These are phyloP conservation scores for Eucalyptus sp. DNA, from an alignment of 345 rosid genomes.

Conservation along the genomic window DNA sequence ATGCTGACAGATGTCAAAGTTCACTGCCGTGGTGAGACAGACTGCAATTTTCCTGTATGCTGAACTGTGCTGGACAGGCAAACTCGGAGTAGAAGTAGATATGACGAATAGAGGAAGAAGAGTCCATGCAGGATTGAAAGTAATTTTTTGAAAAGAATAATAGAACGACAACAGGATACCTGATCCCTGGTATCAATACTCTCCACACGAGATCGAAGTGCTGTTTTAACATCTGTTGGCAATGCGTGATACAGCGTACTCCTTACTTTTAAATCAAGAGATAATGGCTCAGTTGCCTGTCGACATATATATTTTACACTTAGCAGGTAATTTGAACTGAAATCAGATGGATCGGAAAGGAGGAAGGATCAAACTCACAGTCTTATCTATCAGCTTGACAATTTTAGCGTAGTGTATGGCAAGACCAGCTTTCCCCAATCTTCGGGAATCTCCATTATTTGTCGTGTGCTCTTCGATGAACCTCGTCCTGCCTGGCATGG, in stretches of 20 bases:
- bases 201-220: constrained; percentile 47
- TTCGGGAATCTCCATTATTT: constrained; percentile 14
- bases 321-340: neutral
- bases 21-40: neutral
- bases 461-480: neutral
- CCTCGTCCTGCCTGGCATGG: constrained; percentile 10
- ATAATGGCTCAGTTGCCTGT: constrained; percentile 57
- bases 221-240: constrained; percentile 49
- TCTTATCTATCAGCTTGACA: constrained; percentile 64
- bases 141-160: neutral
- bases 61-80: neutral
- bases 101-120: neutral
- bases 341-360: neutral
- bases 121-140: neutral
- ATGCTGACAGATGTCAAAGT: neutral
- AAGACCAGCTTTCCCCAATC: constrained; percentile 78
- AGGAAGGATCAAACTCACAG: constrained; percentile 32
- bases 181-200: constrained; percentile 35
- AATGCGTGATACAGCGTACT: constrained; percentile 56
- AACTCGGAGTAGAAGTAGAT: neutral
- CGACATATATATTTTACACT: neutral
- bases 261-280: neutral
- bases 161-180: constrained; percentile 8
- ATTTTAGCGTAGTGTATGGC: constrained; percentile 82
- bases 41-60: neutral